Conservation (phyloP, 352 stramenopile genomes). For the Aphanomyces astaci region DNA sequence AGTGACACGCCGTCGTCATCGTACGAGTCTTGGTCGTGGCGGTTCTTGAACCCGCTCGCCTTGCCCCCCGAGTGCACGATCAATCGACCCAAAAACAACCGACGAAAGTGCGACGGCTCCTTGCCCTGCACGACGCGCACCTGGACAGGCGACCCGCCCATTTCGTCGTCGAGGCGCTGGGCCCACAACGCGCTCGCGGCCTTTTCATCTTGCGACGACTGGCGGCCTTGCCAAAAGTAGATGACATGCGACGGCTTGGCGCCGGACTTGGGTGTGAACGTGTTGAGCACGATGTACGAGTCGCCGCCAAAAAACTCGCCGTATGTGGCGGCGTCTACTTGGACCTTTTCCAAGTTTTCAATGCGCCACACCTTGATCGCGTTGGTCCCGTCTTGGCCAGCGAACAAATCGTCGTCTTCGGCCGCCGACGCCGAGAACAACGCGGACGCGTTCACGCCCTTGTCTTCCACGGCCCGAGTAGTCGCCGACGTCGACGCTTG, state of each 20-base stretch:
- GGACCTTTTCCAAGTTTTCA: conserved; percentile 84
- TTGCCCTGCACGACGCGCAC: conserved; percentile 82
- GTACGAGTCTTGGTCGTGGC: conserved; percentile 73
- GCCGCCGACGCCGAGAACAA: conserved; percentile 37
- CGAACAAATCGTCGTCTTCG: conserved; percentile 62
- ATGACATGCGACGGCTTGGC: conserved; percentile 76
- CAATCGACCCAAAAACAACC: conserved; percentile 87
- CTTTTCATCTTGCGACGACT: conserved; percentile 84
- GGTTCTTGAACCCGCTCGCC: conserved; percentile 82
- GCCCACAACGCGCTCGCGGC: conserved; percentile 52
- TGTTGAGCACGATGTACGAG: conserved; percentile 93
- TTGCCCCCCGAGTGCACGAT: conserved; percentile 85
- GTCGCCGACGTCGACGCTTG: conserved; percentile 31
- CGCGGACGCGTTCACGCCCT: conserved; percentile 50
- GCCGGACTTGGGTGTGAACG: conserved; percentile 47
- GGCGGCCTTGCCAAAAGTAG: conserved; percentile 89
- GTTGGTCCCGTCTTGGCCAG: conserved; percentile 67
- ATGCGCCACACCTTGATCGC: conserved; percentile 86
- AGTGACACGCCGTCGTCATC: conserved; percentile 79
- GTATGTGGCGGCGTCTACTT: conserved; percentile 64
- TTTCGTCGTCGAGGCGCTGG: conserved; percentile 73
- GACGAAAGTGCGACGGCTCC: conserved; percentile 81
- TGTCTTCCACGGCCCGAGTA: conserved; percentile 40
- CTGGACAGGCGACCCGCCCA: conserved; percentile 79
- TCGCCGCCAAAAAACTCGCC: conserved; percentile 93